Conservation (phyloP, 208 protist species). For the Leishmania aethiopica region DNA sequence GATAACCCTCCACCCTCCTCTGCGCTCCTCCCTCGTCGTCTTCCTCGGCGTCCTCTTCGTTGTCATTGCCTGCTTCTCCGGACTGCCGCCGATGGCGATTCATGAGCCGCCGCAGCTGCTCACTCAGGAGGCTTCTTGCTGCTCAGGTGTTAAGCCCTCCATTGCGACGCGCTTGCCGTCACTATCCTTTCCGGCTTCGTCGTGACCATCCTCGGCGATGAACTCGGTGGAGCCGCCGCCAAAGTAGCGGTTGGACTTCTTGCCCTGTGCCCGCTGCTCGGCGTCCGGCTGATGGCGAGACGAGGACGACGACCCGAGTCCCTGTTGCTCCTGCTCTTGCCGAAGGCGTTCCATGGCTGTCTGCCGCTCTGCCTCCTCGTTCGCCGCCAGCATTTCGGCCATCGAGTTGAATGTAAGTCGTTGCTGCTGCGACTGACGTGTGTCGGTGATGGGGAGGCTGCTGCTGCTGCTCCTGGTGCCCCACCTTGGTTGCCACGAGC, state of each 20-base stretch:
- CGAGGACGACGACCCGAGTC: not conserved
- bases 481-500: not conserved
- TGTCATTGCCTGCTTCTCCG: not conserved
- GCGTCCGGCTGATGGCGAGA: constrained; percentile 18
- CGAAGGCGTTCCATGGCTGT: constrained; percentile 28
- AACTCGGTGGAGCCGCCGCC: constrained; percentile 68
- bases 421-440: constrained; percentile 4
- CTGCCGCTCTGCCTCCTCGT: constrained; percentile 42
- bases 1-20: not conserved
- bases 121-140: constrained; percentile 23
- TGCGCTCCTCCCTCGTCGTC: not conserved
- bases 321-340: constrained; percentile 28
- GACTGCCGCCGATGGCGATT: constrained; percentile 10
- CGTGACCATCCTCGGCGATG: constrained; percentile 29
- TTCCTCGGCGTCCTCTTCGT: too few relatives aligned
- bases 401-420: constrained; percentile 42
- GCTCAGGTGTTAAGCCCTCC: constrained; percentile 9
- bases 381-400: constrained; percentile 49
- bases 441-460: not conserved
- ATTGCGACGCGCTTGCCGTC: not conserved
- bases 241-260: constrained; percentile 72
- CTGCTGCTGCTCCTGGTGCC: not conserved
- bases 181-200: not conserved
- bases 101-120: constrained; percentile 30
- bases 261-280: constrained; percentile 14